Percentiles rank a stretch among this genome's conserved stretches.
phyloP scores from a whole-genome alignment of 495 filamentous ascomycete genomes.

The Penicillium goetzii region DNA sequence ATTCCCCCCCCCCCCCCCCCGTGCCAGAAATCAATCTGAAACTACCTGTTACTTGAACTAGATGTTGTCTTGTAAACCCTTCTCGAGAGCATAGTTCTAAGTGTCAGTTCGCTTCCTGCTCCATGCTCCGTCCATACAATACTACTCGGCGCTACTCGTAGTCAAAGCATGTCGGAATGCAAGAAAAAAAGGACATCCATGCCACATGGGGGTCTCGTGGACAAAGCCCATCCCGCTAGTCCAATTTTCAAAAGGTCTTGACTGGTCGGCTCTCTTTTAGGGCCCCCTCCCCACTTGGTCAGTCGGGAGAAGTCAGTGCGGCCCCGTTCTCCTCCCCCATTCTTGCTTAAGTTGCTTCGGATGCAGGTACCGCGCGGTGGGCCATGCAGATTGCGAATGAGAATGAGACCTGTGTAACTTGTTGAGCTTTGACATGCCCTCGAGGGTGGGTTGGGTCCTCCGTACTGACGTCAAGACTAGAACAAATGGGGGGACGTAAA shows the following conservation, averaged over 20 bases:
- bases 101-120: neutral
- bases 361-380: conserved; percentile 17
- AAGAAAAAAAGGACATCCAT: conserved; percentile 12
- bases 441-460: neutral
- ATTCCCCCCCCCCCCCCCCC: neutral
- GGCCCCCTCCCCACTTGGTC: neutral
- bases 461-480: conserved; percentile 7
- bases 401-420: neutral
- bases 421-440: conserved; percentile 2
- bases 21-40: conserved; percentile 24
- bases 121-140: neutral
- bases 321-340: conserved; percentile 9
- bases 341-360: conserved; percentile 15
- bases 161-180: conserved; percentile 7
- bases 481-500: neutral
- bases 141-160: neutral
- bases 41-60: conserved; percentile 8
- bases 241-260: neutral
- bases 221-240: conserved; percentile 12
- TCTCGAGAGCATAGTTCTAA: neutral
- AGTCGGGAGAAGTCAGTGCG: conserved; percentile 16
- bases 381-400: conserved; percentile 1
- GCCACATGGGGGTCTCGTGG: conserved; percentile 39
- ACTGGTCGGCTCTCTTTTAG: neutral
- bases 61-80: neutral